Conservation (phyloP, 495 filamentous ascomycete genomes). For the Schizothecium vesticola region DNA sequence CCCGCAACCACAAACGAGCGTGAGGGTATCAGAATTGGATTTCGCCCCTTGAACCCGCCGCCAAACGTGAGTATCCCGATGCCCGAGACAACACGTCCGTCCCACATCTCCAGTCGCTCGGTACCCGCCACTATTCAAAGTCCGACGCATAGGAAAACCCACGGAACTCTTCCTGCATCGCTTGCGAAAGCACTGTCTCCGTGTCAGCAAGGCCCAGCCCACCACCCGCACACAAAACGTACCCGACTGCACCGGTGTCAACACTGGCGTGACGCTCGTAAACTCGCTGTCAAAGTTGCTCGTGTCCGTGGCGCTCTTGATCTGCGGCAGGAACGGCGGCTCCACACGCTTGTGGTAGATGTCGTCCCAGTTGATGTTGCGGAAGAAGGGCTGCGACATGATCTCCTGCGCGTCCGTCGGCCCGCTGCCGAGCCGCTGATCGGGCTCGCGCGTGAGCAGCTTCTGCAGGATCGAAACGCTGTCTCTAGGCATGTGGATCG, state of each 20-base stretch:
- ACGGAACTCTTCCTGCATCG: slow-evolving; percentile 99
- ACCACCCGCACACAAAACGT: slow-evolving; percentile 34
- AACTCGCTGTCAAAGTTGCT: slow-evolving; percentile 99
- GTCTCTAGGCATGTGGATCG: slow-evolving; percentile 98
- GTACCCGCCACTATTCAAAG: slow-evolving; percentile 35
- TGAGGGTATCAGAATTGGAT: background rate
- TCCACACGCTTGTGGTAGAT: slow-evolving; percentile 89
- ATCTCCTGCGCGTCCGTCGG: slow-evolving; percentile 98
- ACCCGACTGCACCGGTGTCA: slow-evolving; percentile 97
- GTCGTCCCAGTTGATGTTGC: slow-evolving; percentile 97
- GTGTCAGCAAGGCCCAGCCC: background rate
- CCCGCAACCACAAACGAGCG: background rate
- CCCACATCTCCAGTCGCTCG: background rate
- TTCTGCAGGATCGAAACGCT: slow-evolving; percentile 98
- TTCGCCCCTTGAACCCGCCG: background rate
- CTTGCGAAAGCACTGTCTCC: slow-evolving; percentile 79
- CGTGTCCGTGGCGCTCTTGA: slow-evolving; percentile 89
- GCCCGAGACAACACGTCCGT: background rate
- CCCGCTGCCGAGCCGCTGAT: slow-evolving; percentile 84
- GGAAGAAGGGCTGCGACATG: slow-evolving; percentile 98
- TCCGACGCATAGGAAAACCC: slow-evolving; percentile 84
- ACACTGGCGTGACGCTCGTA: slow-evolving; percentile 94
- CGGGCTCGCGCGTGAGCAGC: slow-evolving; percentile 90
- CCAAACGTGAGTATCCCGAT: too few relatives aligned
- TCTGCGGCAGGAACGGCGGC: slow-evolving; percentile 83